Conservation (phyloP, 108 stramenopile genomes). For the Thalassiosira profunda region DNA sequence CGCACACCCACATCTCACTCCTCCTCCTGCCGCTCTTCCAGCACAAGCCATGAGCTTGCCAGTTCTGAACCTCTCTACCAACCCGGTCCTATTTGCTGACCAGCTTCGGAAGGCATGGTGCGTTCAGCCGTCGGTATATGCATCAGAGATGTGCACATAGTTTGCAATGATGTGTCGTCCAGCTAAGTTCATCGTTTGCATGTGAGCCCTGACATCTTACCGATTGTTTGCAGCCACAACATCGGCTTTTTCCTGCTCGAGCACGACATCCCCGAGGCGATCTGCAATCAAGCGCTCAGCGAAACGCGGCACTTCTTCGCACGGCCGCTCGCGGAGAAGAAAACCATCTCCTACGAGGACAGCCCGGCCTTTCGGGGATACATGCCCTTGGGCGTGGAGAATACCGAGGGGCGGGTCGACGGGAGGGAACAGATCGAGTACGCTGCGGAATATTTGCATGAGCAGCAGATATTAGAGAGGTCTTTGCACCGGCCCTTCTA, state of each 20-base stretch:
- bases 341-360: constrained; percentile 62
- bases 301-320: constrained; percentile 61
- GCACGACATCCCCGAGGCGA: constrained; percentile 41
- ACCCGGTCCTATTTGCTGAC: constrained; percentile 53
- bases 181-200: no score
- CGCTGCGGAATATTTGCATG: constrained; percentile 52
- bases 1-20: no score
- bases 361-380: constrained; percentile 66
- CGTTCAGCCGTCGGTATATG: background rate
- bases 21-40: no score
- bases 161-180: background rate
- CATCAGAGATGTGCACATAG: background rate
- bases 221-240: constrained; percentile 47
- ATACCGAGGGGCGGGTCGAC: constrained; percentile 72
- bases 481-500: no score
- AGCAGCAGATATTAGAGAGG: no score
- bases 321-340: constrained; percentile 58
- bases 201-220: no score
- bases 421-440: constrained; percentile 75
- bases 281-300: constrained; percentile 36
- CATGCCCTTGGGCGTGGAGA: constrained; percentile 76
- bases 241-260: constrained; percentile 71
- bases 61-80: constrained; percentile 18
- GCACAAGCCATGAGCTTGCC: no score
- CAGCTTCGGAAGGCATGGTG: constrained; percentile 59